Evolutionary conservation across 345 rosid genomes (phyloP).

Genomic region (Noccaea bulbosa): DNA sequence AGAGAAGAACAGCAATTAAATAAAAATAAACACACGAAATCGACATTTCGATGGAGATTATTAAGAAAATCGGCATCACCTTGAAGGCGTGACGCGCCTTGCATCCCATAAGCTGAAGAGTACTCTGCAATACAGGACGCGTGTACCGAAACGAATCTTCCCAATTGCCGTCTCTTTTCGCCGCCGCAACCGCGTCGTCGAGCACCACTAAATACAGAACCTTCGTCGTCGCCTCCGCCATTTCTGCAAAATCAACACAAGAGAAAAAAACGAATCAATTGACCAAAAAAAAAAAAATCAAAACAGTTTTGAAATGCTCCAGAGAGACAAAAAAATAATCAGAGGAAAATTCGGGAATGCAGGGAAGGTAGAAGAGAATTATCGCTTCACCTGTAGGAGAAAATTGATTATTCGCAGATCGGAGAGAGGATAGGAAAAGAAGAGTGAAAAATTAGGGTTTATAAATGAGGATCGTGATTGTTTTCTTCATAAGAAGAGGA

Average conservation of each 20-base stretch:
- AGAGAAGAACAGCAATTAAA: neutral
- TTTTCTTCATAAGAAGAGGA: conserved; percentile 19
- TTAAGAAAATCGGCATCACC: conserved; percentile 47
- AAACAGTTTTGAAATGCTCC: neutral
- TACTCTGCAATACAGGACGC: conserved; percentile 88
- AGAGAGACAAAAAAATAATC: neutral
- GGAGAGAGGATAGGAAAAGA: conserved; percentile 2
- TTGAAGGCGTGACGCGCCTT: conserved; percentile 97
- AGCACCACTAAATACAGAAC: conserved; percentile 79
- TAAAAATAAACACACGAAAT: neutral
- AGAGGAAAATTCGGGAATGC: conserved; percentile 20
- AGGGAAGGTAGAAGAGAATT: conserved; percentile 3
- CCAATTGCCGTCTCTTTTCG: conserved; percentile 43
- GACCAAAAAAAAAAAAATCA: neutral
- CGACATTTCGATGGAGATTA: neutral
- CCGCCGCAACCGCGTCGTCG: conserved; percentile 51
- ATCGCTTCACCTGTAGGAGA: conserved; percentile 8
- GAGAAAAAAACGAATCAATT: neutral
- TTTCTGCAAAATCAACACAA: conserved; percentile 34
- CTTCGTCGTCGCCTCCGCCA: conserved; percentile 67
- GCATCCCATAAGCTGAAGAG: conserved; percentile 99
- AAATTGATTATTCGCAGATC: conserved; percentile 8
- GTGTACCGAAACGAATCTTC: conserved; percentile 77
- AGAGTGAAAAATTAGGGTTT: conserved; percentile 38
- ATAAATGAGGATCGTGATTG: conserved; percentile 38